These are phyloP conservation scores for Fereydounia khargensis DNA, from an alignment of 1,284 basidiomycete genomes.

Conservation along the genomic window DNA sequence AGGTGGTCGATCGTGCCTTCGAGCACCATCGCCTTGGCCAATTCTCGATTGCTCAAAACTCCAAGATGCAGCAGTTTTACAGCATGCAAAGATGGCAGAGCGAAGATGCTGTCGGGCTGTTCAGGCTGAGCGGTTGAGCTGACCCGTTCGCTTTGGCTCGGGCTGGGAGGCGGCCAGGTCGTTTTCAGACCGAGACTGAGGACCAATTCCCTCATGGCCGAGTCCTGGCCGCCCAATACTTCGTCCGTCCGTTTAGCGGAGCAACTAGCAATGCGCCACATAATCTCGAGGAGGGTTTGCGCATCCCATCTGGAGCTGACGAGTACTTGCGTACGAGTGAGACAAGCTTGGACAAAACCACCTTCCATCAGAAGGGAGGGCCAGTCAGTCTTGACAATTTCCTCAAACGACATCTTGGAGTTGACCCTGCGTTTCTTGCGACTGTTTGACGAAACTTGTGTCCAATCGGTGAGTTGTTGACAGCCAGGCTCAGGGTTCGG, in stretches of 20 bases:
- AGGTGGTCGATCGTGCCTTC: conserved; percentile 66
- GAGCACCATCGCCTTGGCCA: conserved; percentile 65
- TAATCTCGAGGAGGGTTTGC: conserved; percentile 18
- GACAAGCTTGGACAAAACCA: conserved; percentile 10
- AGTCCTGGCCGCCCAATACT: conserved; percentile 9
- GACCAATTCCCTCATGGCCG: conserved; percentile 16
- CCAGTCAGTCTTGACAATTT: conserved; percentile 27
- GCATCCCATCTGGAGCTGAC: conserved; percentile 29
- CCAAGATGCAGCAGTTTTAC: conserved; percentile 67
- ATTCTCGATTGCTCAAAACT: conserved; percentile 67
- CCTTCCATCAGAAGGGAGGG: conserved; percentile 20
- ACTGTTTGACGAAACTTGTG: conserved; percentile 1
- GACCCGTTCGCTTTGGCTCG: not conserved
- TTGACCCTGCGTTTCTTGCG: not conserved
- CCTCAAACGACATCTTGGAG: conserved; percentile 6
- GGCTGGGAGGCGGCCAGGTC: conserved; percentile 20
- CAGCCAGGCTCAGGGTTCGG: conserved; percentile 3
- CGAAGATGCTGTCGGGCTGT: conserved; percentile 5
- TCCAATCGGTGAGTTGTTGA: conserved; percentile 11
- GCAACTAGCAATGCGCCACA: conserved; percentile 23
- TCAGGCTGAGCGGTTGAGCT: too few relatives aligned
- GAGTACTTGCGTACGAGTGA: conserved; percentile 20
- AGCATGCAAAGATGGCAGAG: conserved; percentile 52
- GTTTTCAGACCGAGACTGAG: conserved; percentile 22
- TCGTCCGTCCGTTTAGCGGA: conserved; percentile 14